Conservation (phyloP, 441 rosid species). For the Jatropha podagrica region DNA sequence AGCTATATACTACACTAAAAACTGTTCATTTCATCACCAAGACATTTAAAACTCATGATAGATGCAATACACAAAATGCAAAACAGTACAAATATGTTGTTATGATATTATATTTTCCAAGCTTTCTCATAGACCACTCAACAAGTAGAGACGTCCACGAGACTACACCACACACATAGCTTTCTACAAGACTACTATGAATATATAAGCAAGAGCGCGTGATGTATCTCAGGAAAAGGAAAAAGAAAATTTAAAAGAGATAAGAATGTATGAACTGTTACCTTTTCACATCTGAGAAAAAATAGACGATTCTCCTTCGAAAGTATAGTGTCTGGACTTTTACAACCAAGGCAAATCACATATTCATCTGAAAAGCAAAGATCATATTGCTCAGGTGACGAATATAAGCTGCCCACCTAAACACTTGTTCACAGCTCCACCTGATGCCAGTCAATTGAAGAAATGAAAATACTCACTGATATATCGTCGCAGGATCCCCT, state of each 20-base stretch:
- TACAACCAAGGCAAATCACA: conserved; percentile 81
- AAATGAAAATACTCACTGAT: conserved; percentile 43
- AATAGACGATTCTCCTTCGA: conserved; percentile 69
- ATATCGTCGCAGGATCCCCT: conserved; percentile 66
- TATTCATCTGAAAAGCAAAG: conserved; percentile 55
- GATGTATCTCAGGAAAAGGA: background rate
- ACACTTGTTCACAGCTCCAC: background rate
- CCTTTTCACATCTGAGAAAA: conserved; percentile 88
- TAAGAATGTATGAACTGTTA: conserved; percentile 16
- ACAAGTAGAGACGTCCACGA: no score
- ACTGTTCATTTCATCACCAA: background rate
- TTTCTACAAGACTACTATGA: background rate
- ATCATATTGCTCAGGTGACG: background rate
- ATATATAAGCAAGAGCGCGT: background rate
- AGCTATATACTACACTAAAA: background rate
- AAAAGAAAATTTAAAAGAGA: conserved; percentile 16
- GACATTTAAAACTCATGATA: background rate
- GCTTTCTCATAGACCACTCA: background rate
- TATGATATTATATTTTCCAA: background rate
- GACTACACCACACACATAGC: background rate
- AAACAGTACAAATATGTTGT: background rate
- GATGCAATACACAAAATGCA: background rate
- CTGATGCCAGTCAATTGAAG: background rate
- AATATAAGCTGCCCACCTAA: background rate
- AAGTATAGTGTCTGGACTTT: conserved; percentile 78